Percentiles rank a stretch among this genome's conserved stretches.
These are phyloP conservation scores for Stemphylium beticola DNA, from an alignment of 2,329 filamentous ascomycete genomes.

Conservation along the genomic window DNA sequence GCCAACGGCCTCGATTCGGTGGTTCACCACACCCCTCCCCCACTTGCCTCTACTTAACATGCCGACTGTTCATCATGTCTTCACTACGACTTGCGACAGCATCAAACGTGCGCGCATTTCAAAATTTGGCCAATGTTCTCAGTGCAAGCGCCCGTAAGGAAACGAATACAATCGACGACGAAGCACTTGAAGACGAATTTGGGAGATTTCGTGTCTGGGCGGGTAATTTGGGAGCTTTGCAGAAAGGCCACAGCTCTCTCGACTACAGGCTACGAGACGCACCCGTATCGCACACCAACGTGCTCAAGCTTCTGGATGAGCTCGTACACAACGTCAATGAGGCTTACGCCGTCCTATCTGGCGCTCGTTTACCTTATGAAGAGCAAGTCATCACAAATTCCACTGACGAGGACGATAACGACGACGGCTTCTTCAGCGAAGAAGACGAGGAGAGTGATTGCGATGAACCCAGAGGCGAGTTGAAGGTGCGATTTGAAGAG, in stretches of 20 bases:
- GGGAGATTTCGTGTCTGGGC: conserved; percentile 48
- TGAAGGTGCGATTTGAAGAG: conserved; percentile 45
- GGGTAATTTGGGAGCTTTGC: conserved; percentile 44
- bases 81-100: conserved; percentile 40
- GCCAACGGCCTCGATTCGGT: background rate
- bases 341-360: conserved; percentile 37
- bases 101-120: conserved; percentile 40
- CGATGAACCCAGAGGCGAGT: conserved; percentile 33
- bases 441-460: conserved; percentile 30
- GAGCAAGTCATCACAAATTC: conserved; percentile 26
- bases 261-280: conserved; percentile 48
- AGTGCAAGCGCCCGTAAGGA: conserved; percentile 17
- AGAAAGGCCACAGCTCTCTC: conserved; percentile 46
- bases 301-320: conserved; percentile 43
- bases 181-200: conserved; percentile 45
- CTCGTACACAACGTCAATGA: conserved; percentile 38
- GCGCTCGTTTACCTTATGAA: conserved; percentile 43
- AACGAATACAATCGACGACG: conserved; percentile 28
- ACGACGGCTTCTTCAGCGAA: conserved; percentile 36
- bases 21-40: background rate
- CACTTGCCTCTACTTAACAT: conserved; percentile 15
- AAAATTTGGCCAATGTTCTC: conserved; percentile 30
- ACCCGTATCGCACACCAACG: conserved; percentile 41
- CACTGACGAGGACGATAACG: conserved; percentile 27
- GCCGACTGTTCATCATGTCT: conserved; percentile 19